Base-by-base conservation (phyloP, 495 filamentous ascomycete genomes). In the Xylaria castorea region DNA sequence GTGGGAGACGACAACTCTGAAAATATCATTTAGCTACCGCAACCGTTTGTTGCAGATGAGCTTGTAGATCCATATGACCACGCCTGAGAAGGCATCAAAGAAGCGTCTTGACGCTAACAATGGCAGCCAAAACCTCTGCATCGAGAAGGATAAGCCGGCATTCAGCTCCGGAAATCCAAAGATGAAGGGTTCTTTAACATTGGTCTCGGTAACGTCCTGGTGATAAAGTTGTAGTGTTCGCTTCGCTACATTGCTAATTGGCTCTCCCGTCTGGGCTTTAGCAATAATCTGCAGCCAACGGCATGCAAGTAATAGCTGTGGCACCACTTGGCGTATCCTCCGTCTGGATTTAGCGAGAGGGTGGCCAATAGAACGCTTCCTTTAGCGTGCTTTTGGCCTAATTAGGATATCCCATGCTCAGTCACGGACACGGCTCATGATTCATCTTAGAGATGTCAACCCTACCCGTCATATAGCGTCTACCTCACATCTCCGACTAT, bases 211-310 rank as follows among this genome's bases (percentile, higher is more conserved):
- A 9, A 32, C 11, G 51, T 16, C 3, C 25, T 55, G 30, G 32
- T n/a, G 32, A 60, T 32, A 60, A 60, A 60, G 14, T 36, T 30
- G 27, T 12, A 20, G n/a, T 12, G 48, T 36, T 68, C 50, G 50
- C 66, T 57, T 68, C 66, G 50, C 66, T 55, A 38, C 48, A 42
- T 20, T 22, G 32, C 50, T 44, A 6, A 68, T 68, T 68, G 66
- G 66, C 66, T 36, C 62, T 30, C 32, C 25, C 46, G 20, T 16
- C 64, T 55, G 12, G 14, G 46, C 20, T 48, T 50, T 18, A 16
- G 42, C 50, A 34, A 40, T 34, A 32, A 14, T 67, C 48, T 57
- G 50, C 65, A 68, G 50, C 65, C 30, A 36, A 42, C 48, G 9
- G 32, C 25, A 32, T 48, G 42, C 30, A 46, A 30, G 63, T 48